A percentile compares a stretch with the other conserved stretches of the same genome.
These are phyloP conservation scores for Botrytis deweyae DNA, from an alignment of 2,329 filamentous ascomycete species.

Conservation along the genomic window DNA sequence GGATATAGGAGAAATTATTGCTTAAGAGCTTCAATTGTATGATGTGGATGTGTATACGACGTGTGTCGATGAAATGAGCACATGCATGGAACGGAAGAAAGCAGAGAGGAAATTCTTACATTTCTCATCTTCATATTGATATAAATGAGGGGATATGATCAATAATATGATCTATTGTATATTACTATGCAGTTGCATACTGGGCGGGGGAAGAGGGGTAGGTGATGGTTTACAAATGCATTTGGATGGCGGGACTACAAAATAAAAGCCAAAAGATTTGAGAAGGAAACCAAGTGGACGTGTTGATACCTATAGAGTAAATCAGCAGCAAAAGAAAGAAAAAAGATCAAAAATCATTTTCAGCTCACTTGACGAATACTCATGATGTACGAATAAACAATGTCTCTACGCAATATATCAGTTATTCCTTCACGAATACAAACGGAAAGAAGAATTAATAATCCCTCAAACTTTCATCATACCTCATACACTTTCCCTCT, in stretches of 20 bases:
- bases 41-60: background rate
- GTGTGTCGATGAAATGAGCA: background rate
- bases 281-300: conserved; percentile 28
- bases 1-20: conserved; percentile 56
- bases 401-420: background rate
- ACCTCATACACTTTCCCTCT: background rate
- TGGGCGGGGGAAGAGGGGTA: background rate
- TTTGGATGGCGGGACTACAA: background rate
- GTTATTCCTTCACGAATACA: background rate
- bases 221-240: background rate
- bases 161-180: conserved; percentile 26
- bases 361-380: background rate
- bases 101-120: conserved; percentile 6
- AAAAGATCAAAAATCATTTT: background rate
- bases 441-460: background rate
- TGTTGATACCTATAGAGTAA: conserved; percentile 37
- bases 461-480: background rate
- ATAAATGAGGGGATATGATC: conserved; percentile 3
- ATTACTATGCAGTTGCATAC: conserved; percentile 29
- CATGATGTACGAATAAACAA: background rate
- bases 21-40: conserved; percentile 17
- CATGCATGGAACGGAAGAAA: conserved; percentile 20
- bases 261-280: conserved; percentile 3
- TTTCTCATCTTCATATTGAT: background rate
- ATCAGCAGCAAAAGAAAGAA: conserved; percentile 26